These are phyloP conservation scores for Mucor velutinosus DNA, from an alignment of 371 early-diverging fungal species.

Conservation along the genomic window DNA sequence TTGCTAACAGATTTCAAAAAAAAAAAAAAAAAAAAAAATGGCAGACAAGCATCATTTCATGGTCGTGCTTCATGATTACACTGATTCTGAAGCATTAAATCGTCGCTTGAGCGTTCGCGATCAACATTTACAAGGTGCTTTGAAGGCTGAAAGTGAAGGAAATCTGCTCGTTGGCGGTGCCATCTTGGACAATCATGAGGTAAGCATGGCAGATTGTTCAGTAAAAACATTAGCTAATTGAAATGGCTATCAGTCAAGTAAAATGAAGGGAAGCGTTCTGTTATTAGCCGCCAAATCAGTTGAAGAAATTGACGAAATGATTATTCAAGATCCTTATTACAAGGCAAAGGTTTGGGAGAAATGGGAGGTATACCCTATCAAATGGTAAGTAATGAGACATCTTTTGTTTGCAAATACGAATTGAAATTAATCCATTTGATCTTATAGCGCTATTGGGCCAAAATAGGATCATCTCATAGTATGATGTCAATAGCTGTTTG, in stretches of 20 bases:
- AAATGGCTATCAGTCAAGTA: constrained; percentile 23
- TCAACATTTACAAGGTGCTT: constrained; percentile 45
- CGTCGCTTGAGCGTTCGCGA: constrained; percentile 53
- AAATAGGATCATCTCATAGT: neutral
- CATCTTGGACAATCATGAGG: constrained; percentile 48
- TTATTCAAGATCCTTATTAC: constrained; percentile 56
- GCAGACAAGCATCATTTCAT: constrained; percentile 28
- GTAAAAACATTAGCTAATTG: neutral
- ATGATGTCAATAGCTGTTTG: neutral
- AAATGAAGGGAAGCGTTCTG: constrained; percentile 62
- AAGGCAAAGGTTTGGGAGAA: constrained; percentile 65
- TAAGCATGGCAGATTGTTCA: neutral
- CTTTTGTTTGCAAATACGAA: neutral
- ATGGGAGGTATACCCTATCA: constrained; percentile 49
- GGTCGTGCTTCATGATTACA: constrained; percentile 53
- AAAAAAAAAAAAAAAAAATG: too few relatives aligned
- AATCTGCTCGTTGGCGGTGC: constrained; percentile 54
- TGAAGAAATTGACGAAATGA: constrained; percentile 40
- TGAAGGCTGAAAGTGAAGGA: constrained; percentile 29
- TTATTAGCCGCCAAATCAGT: constrained; percentile 47
- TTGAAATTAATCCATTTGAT: neutral
- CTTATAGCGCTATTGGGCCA: neutral
- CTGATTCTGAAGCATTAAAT: constrained; percentile 46
- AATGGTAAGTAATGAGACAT: constrained; percentile 7
- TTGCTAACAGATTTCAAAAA: neutral